Conservation (phyloP, 768 basidiomycete species). For the Lyophyllum semitale region DNA sequence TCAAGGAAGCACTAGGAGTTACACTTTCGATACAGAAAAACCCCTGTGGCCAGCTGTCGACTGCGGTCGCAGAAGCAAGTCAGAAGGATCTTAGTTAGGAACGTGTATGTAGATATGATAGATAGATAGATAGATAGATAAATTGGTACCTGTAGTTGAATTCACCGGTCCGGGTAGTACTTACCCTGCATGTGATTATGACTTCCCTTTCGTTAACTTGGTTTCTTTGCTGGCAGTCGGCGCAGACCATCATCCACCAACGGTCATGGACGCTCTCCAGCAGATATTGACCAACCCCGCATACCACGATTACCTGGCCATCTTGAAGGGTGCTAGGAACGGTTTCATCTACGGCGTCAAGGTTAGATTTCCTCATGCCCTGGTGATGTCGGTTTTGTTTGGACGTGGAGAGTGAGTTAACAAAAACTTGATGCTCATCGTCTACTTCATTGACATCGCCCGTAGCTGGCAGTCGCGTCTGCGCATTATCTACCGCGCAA, state of each 20-base stretch:
- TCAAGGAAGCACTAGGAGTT: no score
- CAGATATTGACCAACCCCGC: constrained; percentile 66
- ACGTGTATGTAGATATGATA: no score
- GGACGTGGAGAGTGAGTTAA: constrained; percentile 85
- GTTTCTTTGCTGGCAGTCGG: neutral
- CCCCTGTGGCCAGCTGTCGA: no score
- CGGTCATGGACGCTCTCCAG: constrained; percentile 36
- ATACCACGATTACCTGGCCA: constrained; percentile 88
- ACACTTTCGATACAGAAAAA: no score
- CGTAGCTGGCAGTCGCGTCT: constrained; percentile 72
- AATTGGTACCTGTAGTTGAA: neutral
- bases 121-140: no score
- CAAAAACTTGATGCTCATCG: constrained; percentile 5
- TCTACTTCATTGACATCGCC: constrained; percentile 9
- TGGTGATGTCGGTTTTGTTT: constrained; percentile 95
- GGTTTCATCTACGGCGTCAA: constrained; percentile 90
- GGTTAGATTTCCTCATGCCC: constrained; percentile 92
- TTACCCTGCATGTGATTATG: constrained; percentile 20
- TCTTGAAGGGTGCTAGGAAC: constrained; percentile 92
- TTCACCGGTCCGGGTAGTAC: neutral
- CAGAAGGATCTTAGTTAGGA: no score
- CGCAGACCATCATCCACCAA: neutral
- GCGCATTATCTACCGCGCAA: constrained; percentile 74
- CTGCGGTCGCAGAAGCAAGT: no score
- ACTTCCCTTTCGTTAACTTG: neutral